Conservation (phyloP, 2,329 filamentous ascomycete species). For the Penicillium sclerotigenum region DNA sequence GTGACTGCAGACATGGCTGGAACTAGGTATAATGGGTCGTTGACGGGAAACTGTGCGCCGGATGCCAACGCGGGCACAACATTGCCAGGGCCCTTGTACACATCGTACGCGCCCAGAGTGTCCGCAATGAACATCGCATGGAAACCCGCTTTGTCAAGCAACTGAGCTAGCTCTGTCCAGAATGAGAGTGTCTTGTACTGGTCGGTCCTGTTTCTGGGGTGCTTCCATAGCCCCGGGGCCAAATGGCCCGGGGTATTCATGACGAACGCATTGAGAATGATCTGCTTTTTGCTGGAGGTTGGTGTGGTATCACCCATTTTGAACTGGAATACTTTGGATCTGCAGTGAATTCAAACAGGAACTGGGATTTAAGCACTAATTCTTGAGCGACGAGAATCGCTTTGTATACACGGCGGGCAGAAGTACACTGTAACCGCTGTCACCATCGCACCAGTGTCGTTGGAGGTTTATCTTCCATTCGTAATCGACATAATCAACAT, state of each 20-base stretch:
- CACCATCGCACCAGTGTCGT: background rate
- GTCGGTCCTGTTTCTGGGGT: slow-evolving; percentile 29
- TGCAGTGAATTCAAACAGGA: background rate
- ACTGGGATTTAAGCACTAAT: background rate
- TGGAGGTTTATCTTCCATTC: background rate
- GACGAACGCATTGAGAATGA: slow-evolving; percentile 45
- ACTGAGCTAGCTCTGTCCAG: slow-evolving; percentile 47
- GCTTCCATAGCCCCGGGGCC: slow-evolving; percentile 36
- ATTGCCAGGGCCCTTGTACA: slow-evolving; percentile 40
- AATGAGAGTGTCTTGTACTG: slow-evolving; percentile 39
- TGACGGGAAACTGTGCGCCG: slow-evolving; percentile 40
- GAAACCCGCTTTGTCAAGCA: slow-evolving; percentile 46
- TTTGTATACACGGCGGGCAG: background rate
- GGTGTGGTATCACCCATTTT: background rate
- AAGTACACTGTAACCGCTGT: background rate
- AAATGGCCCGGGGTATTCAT: slow-evolving; percentile 44
- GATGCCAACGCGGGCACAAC: slow-evolving; percentile 22
- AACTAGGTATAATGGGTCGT: slow-evolving; percentile 37
- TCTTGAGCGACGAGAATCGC: no score
- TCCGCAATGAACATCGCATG: slow-evolving; percentile 50
- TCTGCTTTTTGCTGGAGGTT: slow-evolving; percentile 26
- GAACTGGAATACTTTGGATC: background rate
- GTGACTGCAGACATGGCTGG: slow-evolving; percentile 47
- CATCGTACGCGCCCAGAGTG: slow-evolving; percentile 43
- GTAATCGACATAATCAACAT: background rate